These are phyloP conservation scores for Dendrostoma leiphaemia DNA, from an alignment of 2,329 filamentous ascomycete genomes.

Conservation along the genomic window DNA sequence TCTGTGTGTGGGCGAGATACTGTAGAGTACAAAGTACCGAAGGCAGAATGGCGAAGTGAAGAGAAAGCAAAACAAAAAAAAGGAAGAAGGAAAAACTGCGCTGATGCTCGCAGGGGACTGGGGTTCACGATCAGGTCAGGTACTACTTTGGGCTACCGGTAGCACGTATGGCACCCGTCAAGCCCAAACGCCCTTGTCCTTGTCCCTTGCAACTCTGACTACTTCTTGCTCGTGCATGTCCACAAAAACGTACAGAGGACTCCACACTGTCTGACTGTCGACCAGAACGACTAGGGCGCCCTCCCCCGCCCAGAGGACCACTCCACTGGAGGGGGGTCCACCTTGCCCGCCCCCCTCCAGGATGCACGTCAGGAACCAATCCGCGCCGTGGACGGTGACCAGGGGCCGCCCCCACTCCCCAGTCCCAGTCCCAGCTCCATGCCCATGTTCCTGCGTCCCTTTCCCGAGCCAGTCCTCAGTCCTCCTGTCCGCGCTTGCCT, in stretches of 20 bases:
- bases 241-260: too few relatives aligned
- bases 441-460: not conserved
- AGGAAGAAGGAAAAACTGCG: not conserved
- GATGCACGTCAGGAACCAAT: not conserved
- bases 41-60: not conserved
- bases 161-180: too few relatives aligned
- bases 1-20: not conserved
- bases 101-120: not conserved
- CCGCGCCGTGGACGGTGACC: not conserved
- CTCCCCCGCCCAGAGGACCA: too few relatives aligned
- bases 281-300: too few relatives aligned
- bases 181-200: not conserved
- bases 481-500: not conserved
- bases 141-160: too few relatives aligned
- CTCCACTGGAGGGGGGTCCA: not conserved
- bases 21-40: not conserved
- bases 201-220: too few relatives aligned
- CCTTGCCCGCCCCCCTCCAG: not conserved
- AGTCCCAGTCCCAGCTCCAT: not conserved
- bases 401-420: constrained; percentile 1
- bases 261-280: too few relatives aligned
- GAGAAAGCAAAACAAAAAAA: not conserved
- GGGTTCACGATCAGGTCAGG: too few relatives aligned
- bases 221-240: too few relatives aligned
- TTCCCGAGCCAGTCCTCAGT: not conserved